These are phyloP conservation scores for Zoysia matrella DNA, from an alignment of 202 grass and related monocot species.

Conservation along the genomic window DNA sequence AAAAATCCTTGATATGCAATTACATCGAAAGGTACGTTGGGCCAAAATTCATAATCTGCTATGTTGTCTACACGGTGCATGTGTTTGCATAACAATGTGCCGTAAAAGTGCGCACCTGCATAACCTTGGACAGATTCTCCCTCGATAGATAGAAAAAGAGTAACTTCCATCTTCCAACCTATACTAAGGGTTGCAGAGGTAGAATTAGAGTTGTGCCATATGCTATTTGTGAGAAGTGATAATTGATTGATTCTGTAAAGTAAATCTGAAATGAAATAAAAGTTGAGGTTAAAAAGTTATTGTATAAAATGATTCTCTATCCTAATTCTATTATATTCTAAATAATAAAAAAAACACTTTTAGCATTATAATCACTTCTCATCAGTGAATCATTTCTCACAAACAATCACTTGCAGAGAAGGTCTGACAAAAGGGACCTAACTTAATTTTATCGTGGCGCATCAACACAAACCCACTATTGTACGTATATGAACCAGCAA, in stretches of 20 bases:
- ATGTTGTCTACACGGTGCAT: neutral
- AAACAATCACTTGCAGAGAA: too few species aligned
- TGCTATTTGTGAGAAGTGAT: too few species aligned
- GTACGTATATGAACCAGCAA: neutral
- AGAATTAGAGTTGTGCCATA: too few species aligned
- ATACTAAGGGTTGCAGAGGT: too few species aligned
- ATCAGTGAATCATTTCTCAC: too few species aligned
- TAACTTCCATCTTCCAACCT: neutral
- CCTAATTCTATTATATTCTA: too few species aligned
- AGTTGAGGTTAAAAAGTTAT: too few species aligned
- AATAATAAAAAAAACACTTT: neutral
- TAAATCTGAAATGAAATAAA: too few species aligned
- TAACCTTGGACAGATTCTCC: neutral
- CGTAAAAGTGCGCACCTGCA: too few species aligned
- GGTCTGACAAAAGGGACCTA: neutral
- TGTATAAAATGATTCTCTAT: too few species aligned
- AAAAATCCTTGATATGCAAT: neutral
- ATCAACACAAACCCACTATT: neutral
- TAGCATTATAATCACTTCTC: too few species aligned
- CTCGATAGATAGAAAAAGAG: neutral
- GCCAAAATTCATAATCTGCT: neutral
- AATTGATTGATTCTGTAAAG: too few species aligned
- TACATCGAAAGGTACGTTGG: neutral
- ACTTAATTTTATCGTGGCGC: neutral
- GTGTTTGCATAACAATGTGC: neutral